phyloP scores from a whole-genome alignment of 139 green algal species.

The Chloropicon primus region DNA sequence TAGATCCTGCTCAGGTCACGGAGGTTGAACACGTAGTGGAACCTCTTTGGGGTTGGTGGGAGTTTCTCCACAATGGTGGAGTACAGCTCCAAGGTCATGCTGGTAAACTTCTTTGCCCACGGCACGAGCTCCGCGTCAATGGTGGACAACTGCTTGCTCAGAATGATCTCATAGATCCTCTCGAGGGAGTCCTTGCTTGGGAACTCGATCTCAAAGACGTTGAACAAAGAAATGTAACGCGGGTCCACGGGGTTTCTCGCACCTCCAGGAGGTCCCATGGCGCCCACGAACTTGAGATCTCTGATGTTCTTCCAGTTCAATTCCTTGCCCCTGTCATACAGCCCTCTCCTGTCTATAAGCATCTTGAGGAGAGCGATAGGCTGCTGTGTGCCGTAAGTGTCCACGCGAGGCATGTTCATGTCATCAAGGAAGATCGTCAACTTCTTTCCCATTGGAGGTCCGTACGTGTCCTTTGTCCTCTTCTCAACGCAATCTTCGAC shows the following conservation, averaged over 20 bases:
- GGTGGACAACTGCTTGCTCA: constrained; percentile 28
- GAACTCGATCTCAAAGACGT: constrained; percentile 68
- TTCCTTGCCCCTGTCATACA: constrained; percentile 75
- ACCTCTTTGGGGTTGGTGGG: constrained; percentile 55
- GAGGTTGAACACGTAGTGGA: constrained; percentile 82
- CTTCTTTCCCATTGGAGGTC: constrained; percentile 58
- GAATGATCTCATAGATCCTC: constrained; percentile 62
- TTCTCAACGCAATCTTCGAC: constrained; percentile 65
- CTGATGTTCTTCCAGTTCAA: constrained; percentile 84
- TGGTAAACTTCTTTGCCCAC: constrained; percentile 27
- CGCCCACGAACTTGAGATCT: constrained; percentile 58
- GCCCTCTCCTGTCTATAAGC: constrained; percentile 51
- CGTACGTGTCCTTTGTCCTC: constrained; percentile 68
- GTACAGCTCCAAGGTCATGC: constrained; percentile 54
- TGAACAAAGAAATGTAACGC: constrained; percentile 69
- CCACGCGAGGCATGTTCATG: constrained; percentile 67
- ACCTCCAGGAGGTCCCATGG: constrained; percentile 73
- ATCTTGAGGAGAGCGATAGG: constrained; percentile 70
- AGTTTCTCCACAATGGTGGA: constrained; percentile 59
- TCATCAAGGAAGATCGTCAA: constrained; percentile 72
- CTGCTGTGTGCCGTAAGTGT: constrained; percentile 71
- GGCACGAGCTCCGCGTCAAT: constrained; percentile 36
- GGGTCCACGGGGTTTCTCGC: constrained; percentile 70
- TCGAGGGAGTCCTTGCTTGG: constrained; percentile 49
- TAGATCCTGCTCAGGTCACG: constrained; percentile 51